Evolutionary conservation across 2,329 filamentous ascomycete genomes (phyloP), one percentile per base, ranked within the genome.

Genomic region (Aureobasidium musti): DNA sequence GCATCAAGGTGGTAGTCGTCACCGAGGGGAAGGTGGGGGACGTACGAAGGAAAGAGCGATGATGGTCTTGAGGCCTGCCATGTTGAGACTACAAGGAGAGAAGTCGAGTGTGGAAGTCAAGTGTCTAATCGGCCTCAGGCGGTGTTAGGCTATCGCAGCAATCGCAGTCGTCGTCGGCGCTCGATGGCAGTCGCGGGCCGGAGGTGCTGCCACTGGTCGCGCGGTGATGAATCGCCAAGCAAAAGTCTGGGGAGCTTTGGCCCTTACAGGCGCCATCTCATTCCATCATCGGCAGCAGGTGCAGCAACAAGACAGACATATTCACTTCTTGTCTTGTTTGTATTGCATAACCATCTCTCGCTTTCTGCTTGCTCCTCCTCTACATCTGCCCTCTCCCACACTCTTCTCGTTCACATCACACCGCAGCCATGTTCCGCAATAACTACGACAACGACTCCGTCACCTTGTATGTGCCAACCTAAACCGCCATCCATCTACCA

Each of bases 391-490:
- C 37, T 60, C 66, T 59, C 65, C 43, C 45, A 63, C 43, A 57
- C 67, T 66, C 65, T 70, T 65, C 39, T 7, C 69, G 60, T 65
- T 49, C 69, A 57, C 66, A 37, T 45, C 28, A 33, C 67, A 66
- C 70, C 68, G 70, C 71, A 85, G 88, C 76, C 76, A 98, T 99
- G 95, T 99, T 99, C 84, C 88, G 95, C 82, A 99, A 99, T 86
- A 98, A 98, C 82, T 99, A 99, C 86, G 95, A 99, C 84, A 99
- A 99, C 88, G 95, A 99, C 82, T 96, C 94, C 70, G 93, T 98
- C 82, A 99, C 95, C 82, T 99, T 98, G 92, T 97, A 86, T 82
- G 89, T 81, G 47, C 17, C 47, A n/a, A 39, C 39, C 53, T 56
- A 10, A 33, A 11, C 39, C 14, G 49, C 30, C 49, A 28, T 57